phyloP scores from a whole-genome alignment of 805 yeast genomes.

The Ogataea parapolymorpha region DNA sequence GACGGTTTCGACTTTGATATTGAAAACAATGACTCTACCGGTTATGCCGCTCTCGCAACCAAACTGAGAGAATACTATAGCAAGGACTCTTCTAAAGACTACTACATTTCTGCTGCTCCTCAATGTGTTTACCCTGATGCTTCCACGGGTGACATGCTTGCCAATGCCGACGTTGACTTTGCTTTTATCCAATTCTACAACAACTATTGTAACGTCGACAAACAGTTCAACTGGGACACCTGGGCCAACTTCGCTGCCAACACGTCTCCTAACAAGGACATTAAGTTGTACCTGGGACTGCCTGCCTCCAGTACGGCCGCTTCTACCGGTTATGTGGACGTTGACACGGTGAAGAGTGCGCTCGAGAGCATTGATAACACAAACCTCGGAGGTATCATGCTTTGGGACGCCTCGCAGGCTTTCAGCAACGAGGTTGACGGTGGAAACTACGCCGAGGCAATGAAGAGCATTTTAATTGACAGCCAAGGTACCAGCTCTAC shows the following conservation, averaged over 20 bases:
- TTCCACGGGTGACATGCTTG: conserved; percentile 38
- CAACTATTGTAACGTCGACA: conserved; percentile 64
- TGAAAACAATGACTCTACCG: conserved; percentile 56
- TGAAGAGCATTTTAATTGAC: conserved; percentile 23
- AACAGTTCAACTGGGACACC: conserved; percentile 58
- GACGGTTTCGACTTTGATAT: conserved; percentile 85
- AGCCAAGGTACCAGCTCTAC: conserved; percentile 4
- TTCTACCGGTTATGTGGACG: conserved; percentile 51
- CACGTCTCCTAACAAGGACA: conserved; percentile 62
- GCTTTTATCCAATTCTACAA: conserved; percentile 88
- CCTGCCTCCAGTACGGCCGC: conserved; percentile 58
- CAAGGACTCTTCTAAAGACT: conserved; percentile 45
- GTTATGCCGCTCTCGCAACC: conserved; percentile 62
- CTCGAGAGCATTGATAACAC: conserved; percentile 25
- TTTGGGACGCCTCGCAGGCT: conserved; percentile 81
- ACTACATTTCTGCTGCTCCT: conserved; percentile 86
- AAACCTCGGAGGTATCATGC: conserved; percentile 68
- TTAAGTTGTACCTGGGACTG: conserved; percentile 70
- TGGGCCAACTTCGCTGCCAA: conserved; percentile 65
- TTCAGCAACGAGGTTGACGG: conserved; percentile 44
- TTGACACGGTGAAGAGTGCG: conserved; percentile 36
- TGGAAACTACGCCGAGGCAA: conserved; percentile 29
- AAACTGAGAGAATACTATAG: conserved; percentile 42
- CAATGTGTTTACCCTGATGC: conserved; percentile 89
- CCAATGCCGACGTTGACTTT: conserved; percentile 64